Evolutionary conservation across 2,329 filamentous ascomycete species (phyloP).

Genomic region (Diaporthe sp.): DNA sequence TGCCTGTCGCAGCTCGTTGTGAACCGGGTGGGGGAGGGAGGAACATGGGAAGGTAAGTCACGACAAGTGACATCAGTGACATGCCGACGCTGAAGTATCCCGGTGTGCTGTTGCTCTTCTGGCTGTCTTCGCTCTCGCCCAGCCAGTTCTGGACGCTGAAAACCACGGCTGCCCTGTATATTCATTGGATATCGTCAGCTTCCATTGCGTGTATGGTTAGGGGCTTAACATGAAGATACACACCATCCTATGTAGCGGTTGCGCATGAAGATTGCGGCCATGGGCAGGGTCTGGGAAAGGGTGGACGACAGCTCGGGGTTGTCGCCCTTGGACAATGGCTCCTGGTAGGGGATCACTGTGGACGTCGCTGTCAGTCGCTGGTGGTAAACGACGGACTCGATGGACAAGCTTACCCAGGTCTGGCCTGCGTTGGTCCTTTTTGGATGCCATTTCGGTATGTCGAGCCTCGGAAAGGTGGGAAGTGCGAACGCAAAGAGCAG

Average conservation of each 20-base stretch:
- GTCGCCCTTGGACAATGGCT: conserved; percentile 75
- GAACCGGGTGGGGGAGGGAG: conserved; percentile 48
- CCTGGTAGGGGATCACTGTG: conserved; percentile 89
- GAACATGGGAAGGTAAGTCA: conserved; percentile 55
- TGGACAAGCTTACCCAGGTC: conserved; percentile 56
- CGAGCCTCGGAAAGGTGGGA: background rate
- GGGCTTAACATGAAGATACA: too few relatives aligned
- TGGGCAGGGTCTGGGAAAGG: conserved; percentile 84
- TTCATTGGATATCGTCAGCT: conserved; percentile 1
- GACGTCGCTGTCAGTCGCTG: conserved; percentile 21
- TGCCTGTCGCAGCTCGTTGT: conserved; percentile 46
- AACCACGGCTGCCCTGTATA: conserved; percentile 76
- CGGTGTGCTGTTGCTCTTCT: conserved; percentile 76
- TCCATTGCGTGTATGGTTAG: background rate
- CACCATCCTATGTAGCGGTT: conserved; percentile 80
- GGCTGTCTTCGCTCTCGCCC: conserved; percentile 77
- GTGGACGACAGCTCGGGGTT: conserved; percentile 80
- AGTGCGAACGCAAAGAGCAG: background rate
- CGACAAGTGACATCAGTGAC: conserved; percentile 52
- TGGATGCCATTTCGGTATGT: conserved; percentile 53
- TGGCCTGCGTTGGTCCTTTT: conserved; percentile 57
- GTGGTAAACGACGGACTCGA: background rate
- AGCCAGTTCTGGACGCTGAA: conserved; percentile 84
- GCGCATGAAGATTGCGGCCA: conserved; percentile 95
- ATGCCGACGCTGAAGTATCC: conserved; percentile 57